phyloP scores from a whole-genome alignment of 345 rosid genomes.

The Salix brachista region DNA sequence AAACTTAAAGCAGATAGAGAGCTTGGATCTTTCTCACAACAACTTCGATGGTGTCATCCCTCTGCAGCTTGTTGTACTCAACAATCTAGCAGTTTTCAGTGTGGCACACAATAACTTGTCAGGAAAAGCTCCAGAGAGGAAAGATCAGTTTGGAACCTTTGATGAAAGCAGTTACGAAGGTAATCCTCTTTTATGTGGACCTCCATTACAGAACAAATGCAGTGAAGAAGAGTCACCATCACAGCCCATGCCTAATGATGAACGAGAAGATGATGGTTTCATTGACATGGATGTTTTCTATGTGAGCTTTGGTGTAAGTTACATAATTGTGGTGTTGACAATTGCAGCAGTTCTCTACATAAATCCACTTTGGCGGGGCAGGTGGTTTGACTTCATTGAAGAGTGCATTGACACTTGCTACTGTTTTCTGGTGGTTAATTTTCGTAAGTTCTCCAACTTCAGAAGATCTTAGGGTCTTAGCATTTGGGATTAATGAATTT shows the following conservation, averaged over 20 bases:
- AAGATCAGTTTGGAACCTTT: no score
- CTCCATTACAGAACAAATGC: slow-evolving; percentile 8
- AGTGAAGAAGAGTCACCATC: background rate
- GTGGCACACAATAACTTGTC: slow-evolving; percentile 32
- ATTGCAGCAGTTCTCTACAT: slow-evolving; percentile 6
- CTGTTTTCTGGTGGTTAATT: background rate
- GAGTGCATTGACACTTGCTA: background rate
- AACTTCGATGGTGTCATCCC: slow-evolving; percentile 23
- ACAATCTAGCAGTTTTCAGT: slow-evolving; percentile 14
- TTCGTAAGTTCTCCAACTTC: background rate
- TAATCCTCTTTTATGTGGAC: slow-evolving; percentile 29
- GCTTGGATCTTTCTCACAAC: slow-evolving; percentile 34
- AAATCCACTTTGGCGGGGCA: slow-evolving; percentile 7
- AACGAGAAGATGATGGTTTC: background rate
- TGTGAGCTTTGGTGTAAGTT: background rate
- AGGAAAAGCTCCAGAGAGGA: slow-evolving; percentile 9
- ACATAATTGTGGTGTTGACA: background rate
- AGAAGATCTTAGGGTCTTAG: background rate
- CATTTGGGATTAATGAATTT: no score
- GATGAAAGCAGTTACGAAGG: slow-evolving; percentile 13
- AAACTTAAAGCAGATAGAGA: slow-evolving; percentile 22
- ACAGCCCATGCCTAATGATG: background rate
- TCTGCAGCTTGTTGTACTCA: slow-evolving; percentile 4
- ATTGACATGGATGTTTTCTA: slow-evolving; percentile 8
- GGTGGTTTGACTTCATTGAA: slow-evolving; percentile 5